A percentile compares a stretch with the other conserved stretches of the same genome.
Conservation (phyloP, 306 rosid species). For the Ammopiptanthus mongolicus region DNA sequence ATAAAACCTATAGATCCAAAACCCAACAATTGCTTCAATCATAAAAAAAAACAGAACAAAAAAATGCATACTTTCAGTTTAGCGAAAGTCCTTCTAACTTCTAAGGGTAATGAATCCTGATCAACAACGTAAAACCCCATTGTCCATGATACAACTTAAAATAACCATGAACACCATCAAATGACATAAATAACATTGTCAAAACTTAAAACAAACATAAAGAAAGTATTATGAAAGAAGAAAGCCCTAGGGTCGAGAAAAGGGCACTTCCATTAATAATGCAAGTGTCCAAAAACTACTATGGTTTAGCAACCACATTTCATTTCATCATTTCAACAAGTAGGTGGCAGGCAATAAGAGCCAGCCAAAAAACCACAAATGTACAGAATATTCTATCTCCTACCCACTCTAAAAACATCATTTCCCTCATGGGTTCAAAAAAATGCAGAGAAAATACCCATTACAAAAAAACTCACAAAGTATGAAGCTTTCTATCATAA, state of each 20-base stretch:
- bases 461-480: neutral
- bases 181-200: neutral
- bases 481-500: neutral
- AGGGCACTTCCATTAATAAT: neutral
- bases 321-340: constrained; percentile 23
- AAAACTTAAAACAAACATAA: neutral
- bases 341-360: constrained; percentile 12
- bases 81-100: neutral
- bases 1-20: neutral
- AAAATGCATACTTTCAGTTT: neutral
- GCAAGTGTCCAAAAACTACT: neutral
- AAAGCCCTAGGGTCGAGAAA: neutral
- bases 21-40: neutral
- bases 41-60: neutral
- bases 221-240: neutral
- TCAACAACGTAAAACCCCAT: neutral
- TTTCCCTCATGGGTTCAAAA: neutral
- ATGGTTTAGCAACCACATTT: neutral
- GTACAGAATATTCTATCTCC: neutral
- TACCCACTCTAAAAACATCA: neutral
- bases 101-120: neutral
- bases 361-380: neutral
- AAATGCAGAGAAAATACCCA: neutral
- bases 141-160: neutral
- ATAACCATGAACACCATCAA: neutral